Evolutionary conservation across 2,329 filamentous ascomycete species (phyloP), one percentile per base, ranked within the genome.

Genomic region (Botrytis fragariae): DNA sequence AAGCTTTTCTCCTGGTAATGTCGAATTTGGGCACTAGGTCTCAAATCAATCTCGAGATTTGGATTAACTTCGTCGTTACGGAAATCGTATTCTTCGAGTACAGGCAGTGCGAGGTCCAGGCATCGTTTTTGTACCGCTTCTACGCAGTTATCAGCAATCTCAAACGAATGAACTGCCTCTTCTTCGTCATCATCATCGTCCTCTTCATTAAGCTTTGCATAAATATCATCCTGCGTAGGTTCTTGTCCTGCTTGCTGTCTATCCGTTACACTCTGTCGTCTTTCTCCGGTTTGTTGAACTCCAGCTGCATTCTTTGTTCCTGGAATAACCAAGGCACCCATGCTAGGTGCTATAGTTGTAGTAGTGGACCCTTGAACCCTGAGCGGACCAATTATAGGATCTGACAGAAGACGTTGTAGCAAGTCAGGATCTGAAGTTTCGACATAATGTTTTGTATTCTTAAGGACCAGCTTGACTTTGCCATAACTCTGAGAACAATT

Each of bases 41-140:
- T 93, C 67, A 98, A 86, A 81, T 98, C 95, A 78, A 99, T 99
- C 73, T 98, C 94, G 51, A 99, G 85, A 69, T 93, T 97, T 0
- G 95, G 89, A 79, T 98, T 99, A 77, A 90, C 88, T 74, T 93
- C 89, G 81, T 99, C 96, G 78, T 96, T 95, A 73, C 94, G 89
- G 82, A 98, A 99, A 82, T 99, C 96, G 82, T 99, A 99, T 83
- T 99, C 96, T 82, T 98, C 95, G 14, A 98, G 88, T 14, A 97
- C 91, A 4, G 96, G 96, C 75, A 94, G 92, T 39, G 92, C 92
- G 69, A 99, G 90, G 63, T 93, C 92, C 70, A 97, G 88, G 80
- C 96, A 98, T 74, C 94, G 92, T 82, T 96, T 94, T 79, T 97
- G 93, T 1, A 98, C 95, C 4, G 87, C 87, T 83, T 97, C 94